phyloP scores from a whole-genome alignment of 1,139 yeast genomes.

The Yamadazyma diddensiae region DNA sequence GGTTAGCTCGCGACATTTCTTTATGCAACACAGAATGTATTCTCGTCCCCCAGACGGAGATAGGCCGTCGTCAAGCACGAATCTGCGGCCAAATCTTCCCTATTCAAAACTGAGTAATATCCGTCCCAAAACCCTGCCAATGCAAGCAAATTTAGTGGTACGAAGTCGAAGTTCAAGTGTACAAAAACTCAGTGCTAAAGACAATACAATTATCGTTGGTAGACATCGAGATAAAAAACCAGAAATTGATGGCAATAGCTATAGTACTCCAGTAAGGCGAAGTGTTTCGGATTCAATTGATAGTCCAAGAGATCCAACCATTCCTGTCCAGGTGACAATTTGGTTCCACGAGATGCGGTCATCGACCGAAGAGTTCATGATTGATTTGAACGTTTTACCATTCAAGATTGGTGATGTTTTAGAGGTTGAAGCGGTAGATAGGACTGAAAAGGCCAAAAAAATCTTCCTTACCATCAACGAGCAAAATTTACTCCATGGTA shows the following conservation, averaged over 20 bases:
- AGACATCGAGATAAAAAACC: slow-evolving; percentile 10
- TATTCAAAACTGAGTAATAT: too few relatives aligned
- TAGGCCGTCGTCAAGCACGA: too few relatives aligned
- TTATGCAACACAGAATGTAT: too few relatives aligned
- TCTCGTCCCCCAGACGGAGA: too few relatives aligned
- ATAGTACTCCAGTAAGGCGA: too few relatives aligned
- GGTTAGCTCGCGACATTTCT: too few relatives aligned
- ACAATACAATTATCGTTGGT: slow-evolving; percentile 16
- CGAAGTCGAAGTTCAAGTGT: slow-evolving; percentile 16
- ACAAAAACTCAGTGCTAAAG: too few relatives aligned
- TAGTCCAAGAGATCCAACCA: slow-evolving; percentile 10
- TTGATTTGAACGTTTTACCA: slow-evolving; percentile 56
- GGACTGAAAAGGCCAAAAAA: slow-evolving; percentile 4
- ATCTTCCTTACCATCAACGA: slow-evolving; percentile 10
- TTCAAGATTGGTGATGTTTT: slow-evolving; percentile 69
- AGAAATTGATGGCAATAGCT: slow-evolving; percentile 8
- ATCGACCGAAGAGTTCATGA: slow-evolving; percentile 55
- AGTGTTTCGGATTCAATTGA: slow-evolving; percentile 11
- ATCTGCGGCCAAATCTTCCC: too few relatives aligned
- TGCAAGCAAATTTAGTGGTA: slow-evolving; percentile 20
- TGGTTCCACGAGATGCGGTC: slow-evolving; percentile 74
- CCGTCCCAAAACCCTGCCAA: too few relatives aligned
- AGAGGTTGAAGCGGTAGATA: slow-evolving; percentile 39
- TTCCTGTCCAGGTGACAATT: slow-evolving; percentile 48
- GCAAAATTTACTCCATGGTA: slow-evolving; percentile 5